Evolutionary conservation across 192 early-diverging fungal genomes (phyloP).

Genomic region (Mortierella hygrophila): DNA sequence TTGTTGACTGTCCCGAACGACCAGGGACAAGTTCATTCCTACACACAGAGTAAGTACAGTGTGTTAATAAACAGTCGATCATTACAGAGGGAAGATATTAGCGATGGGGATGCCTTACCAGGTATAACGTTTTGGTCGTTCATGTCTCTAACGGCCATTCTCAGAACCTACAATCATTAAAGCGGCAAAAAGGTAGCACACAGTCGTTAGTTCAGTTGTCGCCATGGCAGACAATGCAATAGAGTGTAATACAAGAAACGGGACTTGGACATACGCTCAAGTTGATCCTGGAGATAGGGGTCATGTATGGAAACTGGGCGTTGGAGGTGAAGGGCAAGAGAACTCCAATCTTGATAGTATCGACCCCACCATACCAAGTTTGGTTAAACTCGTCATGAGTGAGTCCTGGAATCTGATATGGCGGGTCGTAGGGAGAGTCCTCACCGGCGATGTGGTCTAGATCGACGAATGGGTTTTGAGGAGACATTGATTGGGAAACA

Average conservation of each 20-base stretch:
- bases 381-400: constrained; percentile 36
- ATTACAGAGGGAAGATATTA: not conserved
- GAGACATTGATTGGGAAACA: not conserved
- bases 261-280: constrained; percentile 19
- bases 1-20: constrained; percentile 43
- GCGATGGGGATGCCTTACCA: constrained; percentile 1
- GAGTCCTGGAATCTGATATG: constrained; percentile 17
- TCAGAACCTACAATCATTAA: constrained; percentile 15
- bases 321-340: constrained; percentile 29
- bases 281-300: constrained; percentile 21
- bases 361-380: constrained; percentile 19
- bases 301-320: not conserved
- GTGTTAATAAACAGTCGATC: not conserved
- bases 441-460: not conserved
- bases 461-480: not conserved
- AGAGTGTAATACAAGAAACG: not conserved
- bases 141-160: constrained; percentile 45
- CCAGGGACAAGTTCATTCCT: constrained; percentile 45
- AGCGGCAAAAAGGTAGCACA: not conserved
- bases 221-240: not conserved
- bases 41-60: not conserved
- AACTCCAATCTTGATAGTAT: constrained; percentile 40
- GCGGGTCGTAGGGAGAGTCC: constrained; percentile 21
- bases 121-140: constrained; percentile 40
- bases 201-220: not conserved